Percentiles rank a stretch among this genome's conserved stretches.
phyloP scores from a whole-genome alignment of 495 filamentous ascomycete genomes.

The Darksidea phi region DNA sequence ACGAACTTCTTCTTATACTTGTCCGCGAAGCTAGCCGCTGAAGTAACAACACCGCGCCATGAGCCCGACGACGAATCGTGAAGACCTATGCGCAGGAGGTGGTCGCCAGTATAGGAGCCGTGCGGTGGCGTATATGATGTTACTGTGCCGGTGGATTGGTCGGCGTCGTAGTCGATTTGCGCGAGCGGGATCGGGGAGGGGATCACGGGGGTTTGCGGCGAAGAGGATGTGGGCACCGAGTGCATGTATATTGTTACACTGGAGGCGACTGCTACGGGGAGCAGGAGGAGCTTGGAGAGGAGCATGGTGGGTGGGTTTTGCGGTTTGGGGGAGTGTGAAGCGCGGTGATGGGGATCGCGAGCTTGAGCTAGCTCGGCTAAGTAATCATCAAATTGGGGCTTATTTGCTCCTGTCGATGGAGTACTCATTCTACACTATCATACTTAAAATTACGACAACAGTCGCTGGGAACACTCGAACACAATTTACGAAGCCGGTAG shows the following conservation, averaged over 20 bases:
- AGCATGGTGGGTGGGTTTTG: constrained; percentile 13
- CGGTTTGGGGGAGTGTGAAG: not conserved
- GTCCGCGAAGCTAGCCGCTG: constrained; percentile 34
- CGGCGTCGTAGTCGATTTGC: constrained; percentile 39
- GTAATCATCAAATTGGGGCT: too few species aligned
- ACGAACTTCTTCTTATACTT: constrained; percentile 38
- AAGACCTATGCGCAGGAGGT: constrained; percentile 66
- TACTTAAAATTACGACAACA: too few species aligned
- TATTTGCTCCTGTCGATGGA: too few species aligned
- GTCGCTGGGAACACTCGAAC: too few species aligned
- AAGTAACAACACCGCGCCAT: constrained; percentile 44
- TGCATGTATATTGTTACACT: constrained; percentile 31
- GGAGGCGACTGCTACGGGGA: constrained; percentile 28
- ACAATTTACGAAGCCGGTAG: too few species aligned
- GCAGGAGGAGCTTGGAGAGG: constrained; percentile 27
- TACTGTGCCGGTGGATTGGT: constrained; percentile 35
- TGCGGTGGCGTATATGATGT: constrained; percentile 36
- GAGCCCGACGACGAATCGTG: constrained; percentile 36
- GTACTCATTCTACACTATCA: too few species aligned
- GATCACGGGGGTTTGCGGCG: constrained; percentile 1
- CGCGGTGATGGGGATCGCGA: not conserved
- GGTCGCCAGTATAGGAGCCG: constrained; percentile 35
- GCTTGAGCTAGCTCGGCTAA: too few species aligned
- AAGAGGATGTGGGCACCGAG: constrained; percentile 7
- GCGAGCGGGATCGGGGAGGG: constrained; percentile 37